A percentile compares a stretch with the other conserved stretches of the same genome.
Conservation (phyloP, 495 filamentous ascomycete genomes). For the Aspergillus avenaceus region DNA sequence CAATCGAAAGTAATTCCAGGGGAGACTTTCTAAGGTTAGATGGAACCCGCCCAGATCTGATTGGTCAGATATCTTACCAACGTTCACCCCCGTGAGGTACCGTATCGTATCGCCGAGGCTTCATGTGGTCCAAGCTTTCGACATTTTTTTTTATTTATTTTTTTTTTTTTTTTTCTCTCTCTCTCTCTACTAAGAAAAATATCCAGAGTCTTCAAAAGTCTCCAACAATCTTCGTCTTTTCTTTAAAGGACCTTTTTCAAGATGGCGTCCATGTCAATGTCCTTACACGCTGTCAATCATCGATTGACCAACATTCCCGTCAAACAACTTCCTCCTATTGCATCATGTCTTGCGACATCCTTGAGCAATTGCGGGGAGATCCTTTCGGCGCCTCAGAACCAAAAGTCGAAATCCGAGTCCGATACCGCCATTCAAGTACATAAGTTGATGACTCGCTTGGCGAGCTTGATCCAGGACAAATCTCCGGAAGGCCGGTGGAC, state of each 20-base stretch:
- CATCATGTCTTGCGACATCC: constrained; percentile 57
- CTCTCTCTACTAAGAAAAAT: constrained; percentile 6
- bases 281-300: constrained; percentile 61
- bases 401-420: constrained; percentile 52
- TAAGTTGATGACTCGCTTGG: constrained; percentile 73
- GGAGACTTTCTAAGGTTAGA: no score
- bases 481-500: constrained; percentile 68
- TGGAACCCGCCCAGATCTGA: no score
- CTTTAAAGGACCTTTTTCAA: neutral
- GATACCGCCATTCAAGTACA: constrained; percentile 64
- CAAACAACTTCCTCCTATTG: constrained; percentile 58
- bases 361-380: constrained; percentile 56
- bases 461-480: constrained; percentile 68
- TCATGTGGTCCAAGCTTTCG: constrained; percentile 24
- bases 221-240: neutral
- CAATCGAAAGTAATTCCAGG: no score
- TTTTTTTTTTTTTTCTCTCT: no score
- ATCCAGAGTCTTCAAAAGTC: no score
- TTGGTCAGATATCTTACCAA: no score
- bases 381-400: constrained; percentile 45
- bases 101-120: constrained; percentile 30
- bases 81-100: constrained; percentile 23
- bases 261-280: constrained; percentile 20
- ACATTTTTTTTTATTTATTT: no score
- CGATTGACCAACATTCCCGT: constrained; percentile 60